Evolutionary conservation across 306 rosid genomes (phyloP).

Genomic region (Gastrolobium villosum): DNA sequence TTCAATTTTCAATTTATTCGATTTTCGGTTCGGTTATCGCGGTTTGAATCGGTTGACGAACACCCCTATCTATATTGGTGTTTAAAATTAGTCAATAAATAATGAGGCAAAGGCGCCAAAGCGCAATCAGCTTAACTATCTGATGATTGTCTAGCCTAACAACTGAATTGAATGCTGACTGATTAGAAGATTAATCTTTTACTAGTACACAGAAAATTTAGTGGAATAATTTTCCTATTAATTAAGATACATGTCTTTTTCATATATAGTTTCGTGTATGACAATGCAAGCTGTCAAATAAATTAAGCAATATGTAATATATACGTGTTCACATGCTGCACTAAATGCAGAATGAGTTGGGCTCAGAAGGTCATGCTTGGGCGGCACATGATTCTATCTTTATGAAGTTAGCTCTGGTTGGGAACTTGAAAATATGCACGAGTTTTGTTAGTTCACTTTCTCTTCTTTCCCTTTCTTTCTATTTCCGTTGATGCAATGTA

Average conservation of each 20-base stretch:
- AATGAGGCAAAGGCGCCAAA: no score
- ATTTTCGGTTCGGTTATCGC: no score
- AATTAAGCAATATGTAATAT: not conserved
- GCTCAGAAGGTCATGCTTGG: constrained; percentile 45
- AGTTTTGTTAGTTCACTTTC: constrained; percentile 18
- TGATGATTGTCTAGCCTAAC: not conserved
- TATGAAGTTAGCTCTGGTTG: constrained; percentile 31
- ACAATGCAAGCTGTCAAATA: constrained; percentile 29
- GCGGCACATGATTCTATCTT: constrained; percentile 62
- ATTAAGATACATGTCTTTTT: not conserved
- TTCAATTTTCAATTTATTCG: no score
- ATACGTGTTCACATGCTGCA: constrained; percentile 56
- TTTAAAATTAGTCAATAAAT: no score
- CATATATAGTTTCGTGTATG: constrained; percentile 28
- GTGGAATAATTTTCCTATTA: not conserved
- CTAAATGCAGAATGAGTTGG: constrained; percentile 52
- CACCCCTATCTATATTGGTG: no score
- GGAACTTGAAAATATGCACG: constrained; percentile 42
- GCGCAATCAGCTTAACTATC: not conserved
- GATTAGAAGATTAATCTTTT: not conserved
- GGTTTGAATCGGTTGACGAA: no score
- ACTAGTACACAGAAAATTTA: not conserved
- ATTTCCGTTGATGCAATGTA: constrained; percentile 23
- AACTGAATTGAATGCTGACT: not conserved
- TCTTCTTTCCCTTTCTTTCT: not conserved